These are phyloP conservation scores for Cladorrhinum samala DNA, from an alignment of 495 filamentous ascomycete genomes.

Conservation along the genomic window DNA sequence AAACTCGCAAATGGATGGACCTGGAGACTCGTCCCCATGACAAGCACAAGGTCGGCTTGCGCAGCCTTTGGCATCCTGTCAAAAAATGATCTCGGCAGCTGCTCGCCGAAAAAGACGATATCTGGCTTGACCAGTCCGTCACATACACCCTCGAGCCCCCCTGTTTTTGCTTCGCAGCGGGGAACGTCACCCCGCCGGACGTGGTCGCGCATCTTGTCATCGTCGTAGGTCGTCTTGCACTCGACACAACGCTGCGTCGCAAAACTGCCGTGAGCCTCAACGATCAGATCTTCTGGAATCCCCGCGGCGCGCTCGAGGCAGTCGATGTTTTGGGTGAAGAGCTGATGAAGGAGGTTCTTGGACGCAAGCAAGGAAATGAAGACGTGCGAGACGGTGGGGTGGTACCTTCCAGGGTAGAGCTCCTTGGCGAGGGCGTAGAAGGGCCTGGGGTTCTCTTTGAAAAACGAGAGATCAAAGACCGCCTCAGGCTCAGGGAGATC, in stretches of 20 bases:
- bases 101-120: constrained; percentile 89
- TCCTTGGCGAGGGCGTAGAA: constrained; percentile 91
- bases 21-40: constrained; percentile 85
- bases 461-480: constrained; percentile 83
- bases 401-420: constrained; percentile 85
- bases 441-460: constrained; percentile 73
- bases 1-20: constrained; percentile 88
- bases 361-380: constrained; percentile 69
- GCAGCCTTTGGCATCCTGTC: constrained; percentile 46
- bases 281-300: constrained; percentile 69
- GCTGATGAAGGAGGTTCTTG: constrained; percentile 71
- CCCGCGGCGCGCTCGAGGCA: constrained; percentile 86
- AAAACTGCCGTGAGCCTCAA: constrained; percentile 95
- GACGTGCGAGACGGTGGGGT: constrained; percentile 79
- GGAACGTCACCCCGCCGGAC: constrained; percentile 62
- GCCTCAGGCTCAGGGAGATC: constrained; percentile 74
- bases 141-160: constrained; percentile 39
- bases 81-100: constrained; percentile 65
- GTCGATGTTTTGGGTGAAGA: constrained; percentile 98
- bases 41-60: constrained; percentile 71
- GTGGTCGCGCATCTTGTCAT: constrained; percentile 61
- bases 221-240: constrained; percentile 65
- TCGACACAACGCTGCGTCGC: constrained; percentile 85
- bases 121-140: constrained; percentile 88
- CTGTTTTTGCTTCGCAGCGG: constrained; percentile 40